These are phyloP conservation scores for Neurospora hispaniola DNA, from an alignment of 495 filamentous ascomycete genomes.

Conservation along the genomic window DNA sequence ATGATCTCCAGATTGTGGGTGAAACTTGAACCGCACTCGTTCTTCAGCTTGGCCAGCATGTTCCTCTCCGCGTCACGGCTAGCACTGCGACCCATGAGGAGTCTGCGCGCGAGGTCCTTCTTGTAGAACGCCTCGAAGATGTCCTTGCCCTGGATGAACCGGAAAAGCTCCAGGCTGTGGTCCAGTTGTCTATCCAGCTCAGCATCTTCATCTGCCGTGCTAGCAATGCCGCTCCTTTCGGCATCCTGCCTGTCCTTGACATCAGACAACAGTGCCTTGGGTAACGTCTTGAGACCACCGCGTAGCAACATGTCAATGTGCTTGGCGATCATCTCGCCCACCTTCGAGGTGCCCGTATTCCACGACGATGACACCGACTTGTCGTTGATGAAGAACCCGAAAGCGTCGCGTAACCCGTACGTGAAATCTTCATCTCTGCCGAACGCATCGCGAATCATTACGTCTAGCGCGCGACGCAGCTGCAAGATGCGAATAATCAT, in stretches of 20 bases:
- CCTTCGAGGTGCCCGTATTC: constrained; percentile 77
- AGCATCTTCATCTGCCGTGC: constrained; percentile 70
- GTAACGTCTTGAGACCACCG: constrained; percentile 73
- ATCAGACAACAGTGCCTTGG: constrained; percentile 43
- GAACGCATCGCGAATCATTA: constrained; percentile 63
- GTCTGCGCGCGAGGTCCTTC: constrained; percentile 78
- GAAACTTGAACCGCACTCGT: constrained; percentile 84
- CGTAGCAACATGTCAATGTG: constrained; percentile 86
- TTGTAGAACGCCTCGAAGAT: constrained; percentile 99
- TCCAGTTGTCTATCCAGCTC: constrained; percentile 86
- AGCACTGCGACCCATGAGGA: constrained; percentile 84
- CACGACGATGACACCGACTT: constrained; percentile 56
- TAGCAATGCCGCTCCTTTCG: constrained; percentile 43
- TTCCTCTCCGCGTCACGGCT: constrained; percentile 90
- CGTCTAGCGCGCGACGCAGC: constrained; percentile 71
- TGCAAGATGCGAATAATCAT: constrained; percentile 79
- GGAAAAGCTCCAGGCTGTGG: constrained; percentile 83
- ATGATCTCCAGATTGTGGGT: constrained; percentile 96
- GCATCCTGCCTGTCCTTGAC: constrained; percentile 37
- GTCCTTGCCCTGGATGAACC: constrained; percentile 93
- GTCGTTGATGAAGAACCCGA: constrained; percentile 84
- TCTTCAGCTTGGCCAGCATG: constrained; percentile 86
- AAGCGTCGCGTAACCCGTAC: constrained; percentile 70
- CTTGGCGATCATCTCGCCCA: constrained; percentile 97
- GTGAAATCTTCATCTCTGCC: constrained; percentile 60